Evolutionary conservation across 1,139 yeast species (phyloP).

Genomic region (Meyerozyma elateridarum): DNA sequence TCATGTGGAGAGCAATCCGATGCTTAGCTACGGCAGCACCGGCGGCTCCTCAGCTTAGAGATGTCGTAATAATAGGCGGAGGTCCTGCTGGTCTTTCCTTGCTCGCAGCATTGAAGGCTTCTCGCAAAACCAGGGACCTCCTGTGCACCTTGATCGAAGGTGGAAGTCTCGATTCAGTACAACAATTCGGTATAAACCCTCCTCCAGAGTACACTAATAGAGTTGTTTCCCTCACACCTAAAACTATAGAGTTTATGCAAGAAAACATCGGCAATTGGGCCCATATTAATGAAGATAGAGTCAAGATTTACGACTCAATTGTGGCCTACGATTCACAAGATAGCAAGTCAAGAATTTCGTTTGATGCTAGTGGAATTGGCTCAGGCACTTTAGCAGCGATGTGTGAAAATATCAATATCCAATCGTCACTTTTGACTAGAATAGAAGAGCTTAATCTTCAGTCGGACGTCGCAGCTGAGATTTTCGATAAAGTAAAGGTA

Average conservation of each 20-base stretch:
- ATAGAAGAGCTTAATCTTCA: conserved; percentile 44
- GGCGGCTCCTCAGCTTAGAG: conserved; percentile 34
- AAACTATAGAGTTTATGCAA: conserved; percentile 61
- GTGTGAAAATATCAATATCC: conserved; percentile 86
- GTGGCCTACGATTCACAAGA: conserved; percentile 81
- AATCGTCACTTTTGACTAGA: conserved; percentile 57
- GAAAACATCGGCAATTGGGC: conserved; percentile 72
- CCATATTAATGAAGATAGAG: conserved; percentile 60
- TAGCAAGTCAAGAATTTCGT: conserved; percentile 61
- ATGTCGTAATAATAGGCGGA: conserved; percentile 89
- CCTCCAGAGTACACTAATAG: conserved; percentile 69
- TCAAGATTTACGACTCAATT: conserved; percentile 75
- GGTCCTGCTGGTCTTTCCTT: conserved; percentile 96
- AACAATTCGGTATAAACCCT: conserved; percentile 48
- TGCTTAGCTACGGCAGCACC: conserved; percentile 9
- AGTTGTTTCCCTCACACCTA: conserved; percentile 82
- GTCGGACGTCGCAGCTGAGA: conserved; percentile 31
- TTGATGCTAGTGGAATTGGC: conserved; percentile 54
- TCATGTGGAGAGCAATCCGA: conserved; percentile 3
- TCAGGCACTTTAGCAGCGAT: conserved; percentile 58
- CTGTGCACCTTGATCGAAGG: conserved; percentile 74
- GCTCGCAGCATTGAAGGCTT: conserved; percentile 69
- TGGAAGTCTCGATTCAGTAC: conserved; percentile 49
- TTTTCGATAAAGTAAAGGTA: conserved; percentile 66
- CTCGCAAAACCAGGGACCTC: conserved; percentile 56